These are phyloP conservation scores for Coccomyxa sp. DNA, from an alignment of 139 green algal genomes.

Conservation along the genomic window DNA sequence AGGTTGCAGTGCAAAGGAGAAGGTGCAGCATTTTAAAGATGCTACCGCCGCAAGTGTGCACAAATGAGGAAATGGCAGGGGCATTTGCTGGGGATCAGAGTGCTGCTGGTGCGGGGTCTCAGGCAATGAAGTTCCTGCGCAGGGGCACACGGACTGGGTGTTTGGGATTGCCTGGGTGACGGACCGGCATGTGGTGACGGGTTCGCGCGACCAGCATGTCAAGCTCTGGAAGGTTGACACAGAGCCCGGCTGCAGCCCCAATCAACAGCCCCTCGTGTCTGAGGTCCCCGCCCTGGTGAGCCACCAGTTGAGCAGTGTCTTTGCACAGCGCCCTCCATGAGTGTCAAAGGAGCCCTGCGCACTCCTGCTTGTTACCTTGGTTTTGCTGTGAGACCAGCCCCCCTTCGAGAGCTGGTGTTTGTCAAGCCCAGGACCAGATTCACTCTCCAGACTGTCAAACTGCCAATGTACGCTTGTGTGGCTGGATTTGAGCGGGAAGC, in stretches of 20 bases:
- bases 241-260: neutral
- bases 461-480: neutral
- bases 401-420: too few relatives aligned
- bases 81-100: too few relatives aligned
- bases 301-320: neutral
- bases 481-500: neutral
- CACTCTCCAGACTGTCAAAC: neutral
- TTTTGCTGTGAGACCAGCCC: too few relatives aligned
- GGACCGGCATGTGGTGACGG: constrained; percentile 53
- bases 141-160: constrained; percentile 70
- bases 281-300: neutral
- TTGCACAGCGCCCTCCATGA: neutral
- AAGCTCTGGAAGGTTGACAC: constrained; percentile 22
- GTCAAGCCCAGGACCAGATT: neutral
- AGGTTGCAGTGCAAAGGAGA: too few relatives aligned
- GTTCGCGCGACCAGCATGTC: constrained; percentile 16
- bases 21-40: too few relatives aligned
- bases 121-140: neutral
- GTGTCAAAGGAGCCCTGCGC: too few relatives aligned
- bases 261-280: constrained; percentile 6
- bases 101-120: too few relatives aligned
- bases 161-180: constrained; percentile 65
- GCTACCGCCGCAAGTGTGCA: too few relatives aligned
- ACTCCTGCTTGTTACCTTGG: too few relatives aligned
- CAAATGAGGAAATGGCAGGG: too few relatives aligned